Conservation (phyloP, 179 eudicot species). For the Beta macrorhiza region DNA sequence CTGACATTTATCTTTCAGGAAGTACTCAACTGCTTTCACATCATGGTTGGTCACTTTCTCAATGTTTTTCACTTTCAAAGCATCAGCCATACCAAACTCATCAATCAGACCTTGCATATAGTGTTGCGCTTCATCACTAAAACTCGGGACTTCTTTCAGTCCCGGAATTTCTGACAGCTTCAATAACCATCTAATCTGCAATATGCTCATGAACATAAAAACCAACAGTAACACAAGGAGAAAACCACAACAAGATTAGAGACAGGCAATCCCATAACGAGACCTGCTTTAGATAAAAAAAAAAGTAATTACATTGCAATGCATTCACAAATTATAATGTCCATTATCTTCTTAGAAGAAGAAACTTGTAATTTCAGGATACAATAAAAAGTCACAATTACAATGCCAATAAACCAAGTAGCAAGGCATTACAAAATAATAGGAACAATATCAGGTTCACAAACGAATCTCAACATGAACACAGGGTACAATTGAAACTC, state of each 20-base stretch:
- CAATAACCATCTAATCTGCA: slow-evolving; percentile 81
- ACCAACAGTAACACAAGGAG: background rate
- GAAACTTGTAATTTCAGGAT: background rate
- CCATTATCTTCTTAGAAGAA: background rate
- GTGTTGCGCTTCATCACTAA: slow-evolving; percentile 56
- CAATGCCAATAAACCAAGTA: too few relatives aligned
- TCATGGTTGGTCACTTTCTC: slow-evolving; percentile 94
- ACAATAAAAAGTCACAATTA: background rate
- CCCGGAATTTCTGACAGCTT: slow-evolving; percentile 75
- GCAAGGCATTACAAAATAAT: too few relatives aligned
- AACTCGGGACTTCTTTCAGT: slow-evolving; percentile 76
- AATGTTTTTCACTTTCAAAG: slow-evolving; percentile 72
- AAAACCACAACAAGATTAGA: background rate
- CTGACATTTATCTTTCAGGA: slow-evolving; percentile 78
- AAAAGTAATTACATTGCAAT: background rate
- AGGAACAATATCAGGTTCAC: too few relatives aligned
- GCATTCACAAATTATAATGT: background rate
- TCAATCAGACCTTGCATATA: slow-evolving; percentile 61
- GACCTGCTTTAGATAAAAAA: too few relatives aligned
- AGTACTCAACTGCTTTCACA: slow-evolving; percentile 94
- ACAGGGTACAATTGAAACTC: too few relatives aligned
- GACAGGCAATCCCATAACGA: background rate
- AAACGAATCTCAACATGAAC: too few relatives aligned
- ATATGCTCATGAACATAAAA: slow-evolving; percentile 1
- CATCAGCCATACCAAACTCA: slow-evolving; percentile 64